These are phyloP conservation scores for Strobilomyces echinocephalus DNA, from an alignment of 768 basidiomycete species.

Conservation along the genomic window DNA sequence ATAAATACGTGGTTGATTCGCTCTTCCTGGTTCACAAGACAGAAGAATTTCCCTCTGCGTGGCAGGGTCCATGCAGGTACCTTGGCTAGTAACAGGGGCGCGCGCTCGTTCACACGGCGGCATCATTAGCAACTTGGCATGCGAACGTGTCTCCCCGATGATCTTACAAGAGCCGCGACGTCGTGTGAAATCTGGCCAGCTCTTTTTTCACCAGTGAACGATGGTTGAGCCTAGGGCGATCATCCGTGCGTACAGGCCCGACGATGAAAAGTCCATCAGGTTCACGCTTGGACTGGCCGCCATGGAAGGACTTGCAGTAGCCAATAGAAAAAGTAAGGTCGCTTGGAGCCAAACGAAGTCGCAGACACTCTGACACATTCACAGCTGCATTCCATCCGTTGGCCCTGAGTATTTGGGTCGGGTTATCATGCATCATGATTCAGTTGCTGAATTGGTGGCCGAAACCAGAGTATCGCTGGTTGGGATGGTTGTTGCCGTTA, in stretches of 20 bases:
- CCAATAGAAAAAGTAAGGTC: slow-evolving; percentile 54
- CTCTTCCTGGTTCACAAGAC: too few relatives aligned
- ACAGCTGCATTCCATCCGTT: slow-evolving; percentile 56
- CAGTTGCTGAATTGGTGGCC: slow-evolving; percentile 70
- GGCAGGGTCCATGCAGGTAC: too few relatives aligned
- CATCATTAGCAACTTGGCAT: not conserved
- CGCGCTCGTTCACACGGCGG: too few relatives aligned
- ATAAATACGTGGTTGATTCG: too few relatives aligned
- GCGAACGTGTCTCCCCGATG: slow-evolving; percentile 6
- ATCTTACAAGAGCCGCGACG: not conserved
- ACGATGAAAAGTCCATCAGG: slow-evolving; percentile 56
- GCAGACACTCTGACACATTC: not conserved
- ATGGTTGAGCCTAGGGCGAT: slow-evolving; percentile 42
- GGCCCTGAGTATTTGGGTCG: slow-evolving; percentile 58
- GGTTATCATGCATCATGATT: slow-evolving; percentile 53
- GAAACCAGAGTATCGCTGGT: slow-evolving; percentile 34
- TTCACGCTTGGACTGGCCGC: slow-evolving; percentile 62
- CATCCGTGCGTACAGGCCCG: slow-evolving; percentile 49
- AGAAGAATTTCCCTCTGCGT: too few relatives aligned
- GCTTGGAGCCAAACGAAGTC: not conserved
- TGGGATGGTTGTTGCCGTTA: slow-evolving; percentile 55
- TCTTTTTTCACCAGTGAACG: not conserved
- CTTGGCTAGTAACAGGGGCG: too few relatives aligned
- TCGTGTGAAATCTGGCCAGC: not conserved
- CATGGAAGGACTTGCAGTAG: slow-evolving; percentile 63